Conservation (phyloP, 208 protist genomes). For the Leptomonas seymouri region DNA sequence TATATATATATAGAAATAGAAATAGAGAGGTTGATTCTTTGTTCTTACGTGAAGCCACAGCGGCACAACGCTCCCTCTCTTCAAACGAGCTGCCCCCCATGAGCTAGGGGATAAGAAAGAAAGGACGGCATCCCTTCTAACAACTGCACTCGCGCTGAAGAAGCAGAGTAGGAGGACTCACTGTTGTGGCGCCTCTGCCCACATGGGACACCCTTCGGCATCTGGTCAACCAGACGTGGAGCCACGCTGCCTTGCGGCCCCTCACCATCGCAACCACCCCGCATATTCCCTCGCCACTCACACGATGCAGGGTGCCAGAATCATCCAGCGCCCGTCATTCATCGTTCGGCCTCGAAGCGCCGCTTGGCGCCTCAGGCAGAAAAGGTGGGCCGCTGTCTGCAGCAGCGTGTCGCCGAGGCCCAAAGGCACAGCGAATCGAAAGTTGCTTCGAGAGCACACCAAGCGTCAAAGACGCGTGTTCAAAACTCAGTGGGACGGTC, state of each 20-base stretch:
- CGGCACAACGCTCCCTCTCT: too few species aligned
- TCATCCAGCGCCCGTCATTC: constrained; percentile 3
- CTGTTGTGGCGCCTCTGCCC: not conserved
- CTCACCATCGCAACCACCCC: not conserved
- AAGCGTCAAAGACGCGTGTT: too few species aligned
- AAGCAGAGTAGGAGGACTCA: not conserved
- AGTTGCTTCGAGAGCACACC: too few species aligned
- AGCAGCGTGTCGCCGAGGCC: too few species aligned
- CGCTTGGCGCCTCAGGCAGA: not conserved
- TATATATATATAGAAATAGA: too few species aligned
- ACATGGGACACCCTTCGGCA: not conserved
- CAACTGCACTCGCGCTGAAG: constrained; percentile 10
- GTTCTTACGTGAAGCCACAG: too few species aligned
- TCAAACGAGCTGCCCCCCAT: too few species aligned
- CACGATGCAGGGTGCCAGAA: not conserved
- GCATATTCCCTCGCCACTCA: not conserved
- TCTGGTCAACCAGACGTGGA: not conserved
- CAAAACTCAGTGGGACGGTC: too few species aligned
- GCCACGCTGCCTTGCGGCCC: not conserved
- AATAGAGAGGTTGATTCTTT: too few species aligned
- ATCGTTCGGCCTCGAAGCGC: not conserved
- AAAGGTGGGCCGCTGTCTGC: too few species aligned
- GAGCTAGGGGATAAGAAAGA: too few species aligned
- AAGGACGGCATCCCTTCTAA: not conserved
- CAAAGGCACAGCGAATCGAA: too few species aligned